phyloP scores from a whole-genome alignment of 2,329 filamentous ascomycete genomes.

The Teratosphaeria epicoccoides region DNA sequence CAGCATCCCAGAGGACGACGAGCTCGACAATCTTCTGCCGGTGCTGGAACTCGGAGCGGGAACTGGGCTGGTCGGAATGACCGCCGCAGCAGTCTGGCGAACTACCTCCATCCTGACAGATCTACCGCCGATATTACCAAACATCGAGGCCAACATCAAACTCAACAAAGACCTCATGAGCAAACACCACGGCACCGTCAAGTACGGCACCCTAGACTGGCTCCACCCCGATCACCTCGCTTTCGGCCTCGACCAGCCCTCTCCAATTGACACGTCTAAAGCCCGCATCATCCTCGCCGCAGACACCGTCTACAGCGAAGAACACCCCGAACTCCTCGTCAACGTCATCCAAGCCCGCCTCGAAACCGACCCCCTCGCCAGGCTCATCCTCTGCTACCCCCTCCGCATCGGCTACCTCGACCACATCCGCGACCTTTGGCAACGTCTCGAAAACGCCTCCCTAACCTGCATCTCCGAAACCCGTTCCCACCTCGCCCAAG shows the following conservation, averaged over 20 bases:
- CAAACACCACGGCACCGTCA: constrained; percentile 5
- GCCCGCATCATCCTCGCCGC: constrained; percentile 32
- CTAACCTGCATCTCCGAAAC: constrained; percentile 28
- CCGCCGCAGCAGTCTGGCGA: constrained; percentile 25
- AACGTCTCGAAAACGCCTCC: constrained; percentile 27
- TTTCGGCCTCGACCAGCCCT: background rate
- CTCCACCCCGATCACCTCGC: constrained; percentile 15
- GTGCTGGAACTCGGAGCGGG: constrained; percentile 31
- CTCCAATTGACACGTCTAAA: background rate
- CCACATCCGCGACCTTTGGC: constrained; percentile 33
- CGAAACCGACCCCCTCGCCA: constrained; percentile 15
- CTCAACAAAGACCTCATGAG: constrained; percentile 19
- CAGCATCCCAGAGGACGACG: constrained; percentile 4
- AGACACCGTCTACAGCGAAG: constrained; percentile 33
- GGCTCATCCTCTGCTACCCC: constrained; percentile 31
- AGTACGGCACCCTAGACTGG: constrained; percentile 31
- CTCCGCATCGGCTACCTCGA: constrained; percentile 34
- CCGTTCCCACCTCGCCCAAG: constrained; percentile 18
- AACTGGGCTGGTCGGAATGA: constrained; percentile 29
- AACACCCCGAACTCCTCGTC: constrained; percentile 31
- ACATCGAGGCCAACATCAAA: constrained; percentile 24
- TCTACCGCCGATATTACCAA: constrained; percentile 24
- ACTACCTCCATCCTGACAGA: constrained; percentile 24
- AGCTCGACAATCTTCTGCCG: constrained; percentile 5
- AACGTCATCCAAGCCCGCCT: constrained; percentile 30